phyloP scores from a whole-genome alignment of 768 basidiomycete species.

The Saitozyma podzolica region DNA sequence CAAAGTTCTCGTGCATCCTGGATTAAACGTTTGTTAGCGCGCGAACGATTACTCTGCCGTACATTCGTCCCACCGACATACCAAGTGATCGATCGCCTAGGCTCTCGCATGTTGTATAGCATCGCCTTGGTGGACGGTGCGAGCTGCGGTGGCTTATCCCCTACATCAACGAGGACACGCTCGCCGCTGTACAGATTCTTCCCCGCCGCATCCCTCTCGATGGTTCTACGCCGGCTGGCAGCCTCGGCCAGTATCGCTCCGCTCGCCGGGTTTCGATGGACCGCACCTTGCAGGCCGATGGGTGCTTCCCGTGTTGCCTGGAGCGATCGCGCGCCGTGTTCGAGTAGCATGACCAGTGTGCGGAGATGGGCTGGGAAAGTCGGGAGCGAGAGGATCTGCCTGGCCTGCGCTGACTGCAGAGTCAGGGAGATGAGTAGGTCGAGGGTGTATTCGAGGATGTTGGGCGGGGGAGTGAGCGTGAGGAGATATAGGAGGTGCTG shows the following conservation, averaged over 20 bases:
- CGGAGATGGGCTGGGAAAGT: slow-evolving; percentile 30
- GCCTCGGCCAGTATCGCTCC: slow-evolving; percentile 15
- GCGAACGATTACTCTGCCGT: not conserved
- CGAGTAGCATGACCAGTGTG: slow-evolving; percentile 23
- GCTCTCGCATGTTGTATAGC: slow-evolving; percentile 42
- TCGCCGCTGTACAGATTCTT: slow-evolving; percentile 26
- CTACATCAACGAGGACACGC: slow-evolving; percentile 22
- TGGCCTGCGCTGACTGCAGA: slow-evolving; percentile 66
- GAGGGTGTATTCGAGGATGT: slow-evolving; percentile 67
- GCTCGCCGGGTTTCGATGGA: slow-evolving; percentile 33
- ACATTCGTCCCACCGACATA: slow-evolving; percentile 21
- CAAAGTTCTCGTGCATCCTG: slow-evolving; percentile 92
- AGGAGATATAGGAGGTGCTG: slow-evolving; percentile 37
- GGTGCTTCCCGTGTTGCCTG: slow-evolving; percentile 14
- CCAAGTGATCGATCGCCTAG: slow-evolving; percentile 45
- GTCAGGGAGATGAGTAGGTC: slow-evolving; percentile 68
- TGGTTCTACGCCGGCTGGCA: slow-evolving; percentile 20
- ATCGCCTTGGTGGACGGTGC: slow-evolving; percentile 12
- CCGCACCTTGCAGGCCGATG: not conserved
- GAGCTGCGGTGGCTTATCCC: slow-evolving; percentile 32
- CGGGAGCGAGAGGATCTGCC: slow-evolving; percentile 55
- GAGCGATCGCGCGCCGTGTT: slow-evolving; percentile 14
- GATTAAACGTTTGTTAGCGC: not conserved
- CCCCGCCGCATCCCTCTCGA: slow-evolving; percentile 33
- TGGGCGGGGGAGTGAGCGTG: slow-evolving; percentile 48